A percentile compares a stretch with the other conserved stretches of the same genome.
Evolutionary conservation across 331 rosid species (phyloP).

Genomic region (Acacia pycnantha): DNA sequence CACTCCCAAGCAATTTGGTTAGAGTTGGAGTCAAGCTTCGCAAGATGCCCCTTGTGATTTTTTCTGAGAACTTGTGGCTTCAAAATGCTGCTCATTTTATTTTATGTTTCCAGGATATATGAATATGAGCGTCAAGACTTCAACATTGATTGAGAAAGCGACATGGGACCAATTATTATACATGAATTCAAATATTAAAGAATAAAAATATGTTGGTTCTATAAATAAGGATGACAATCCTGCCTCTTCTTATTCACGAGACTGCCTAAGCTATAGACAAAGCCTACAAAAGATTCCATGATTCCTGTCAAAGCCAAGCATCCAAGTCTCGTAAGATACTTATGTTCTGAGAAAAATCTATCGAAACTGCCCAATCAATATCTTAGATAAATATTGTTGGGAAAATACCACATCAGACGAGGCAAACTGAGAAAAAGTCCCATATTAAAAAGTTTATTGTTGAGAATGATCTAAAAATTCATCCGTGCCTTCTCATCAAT

Average conservation of each 20-base stretch:
- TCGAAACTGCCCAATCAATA: background rate
- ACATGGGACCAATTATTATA: background rate
- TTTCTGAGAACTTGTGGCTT: background rate
- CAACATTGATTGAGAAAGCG: background rate
- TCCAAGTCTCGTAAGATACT: background rate
- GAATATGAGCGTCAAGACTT: background rate
- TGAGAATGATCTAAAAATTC: no score
- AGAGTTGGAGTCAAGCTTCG: background rate
- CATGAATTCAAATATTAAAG: background rate
- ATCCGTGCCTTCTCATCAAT: no score
- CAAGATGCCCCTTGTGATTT: background rate
- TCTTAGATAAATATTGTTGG: background rate
- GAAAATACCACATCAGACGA: no score
- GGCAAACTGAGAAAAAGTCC: no score
- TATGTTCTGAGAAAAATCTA: background rate
- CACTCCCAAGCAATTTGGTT: background rate
- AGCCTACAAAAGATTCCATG: background rate
- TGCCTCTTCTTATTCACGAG: background rate
- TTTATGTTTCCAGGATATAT: background rate
- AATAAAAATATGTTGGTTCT: background rate
- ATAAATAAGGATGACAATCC: background rate
- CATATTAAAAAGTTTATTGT: no score
- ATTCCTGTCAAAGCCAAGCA: background rate
- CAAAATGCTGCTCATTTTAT: background rate
- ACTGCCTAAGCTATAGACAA: background rate